Percentiles rank a stretch among this genome's conserved stretches.
Evolutionary conservation across 495 filamentous ascomycete genomes (phyloP).

Genomic region (Astrothelium subdiscretum): DNA sequence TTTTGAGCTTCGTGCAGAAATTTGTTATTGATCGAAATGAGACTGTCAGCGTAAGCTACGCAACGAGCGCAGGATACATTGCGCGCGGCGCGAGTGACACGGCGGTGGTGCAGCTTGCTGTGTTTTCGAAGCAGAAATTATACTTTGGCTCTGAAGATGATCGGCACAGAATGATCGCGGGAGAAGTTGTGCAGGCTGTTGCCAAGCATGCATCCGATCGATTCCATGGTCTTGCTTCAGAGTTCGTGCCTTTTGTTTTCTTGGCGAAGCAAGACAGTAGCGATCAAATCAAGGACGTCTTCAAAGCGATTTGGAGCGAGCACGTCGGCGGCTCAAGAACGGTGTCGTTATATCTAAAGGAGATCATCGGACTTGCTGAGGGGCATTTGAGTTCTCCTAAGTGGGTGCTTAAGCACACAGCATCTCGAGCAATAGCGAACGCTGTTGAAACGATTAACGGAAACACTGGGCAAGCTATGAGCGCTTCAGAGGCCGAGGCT

Average conservation of each 20-base stretch:
- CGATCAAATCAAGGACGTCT: slow-evolving; percentile 60
- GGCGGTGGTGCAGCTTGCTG: slow-evolving; percentile 52
- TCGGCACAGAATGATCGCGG: slow-evolving; percentile 56
- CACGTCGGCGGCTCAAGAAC: slow-evolving; percentile 76
- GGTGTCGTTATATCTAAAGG: slow-evolving; percentile 68
- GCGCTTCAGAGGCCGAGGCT: slow-evolving; percentile 26
- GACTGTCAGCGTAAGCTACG: slow-evolving; percentile 77
- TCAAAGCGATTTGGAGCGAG: slow-evolving; percentile 76
- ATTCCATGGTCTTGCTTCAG: slow-evolving; percentile 62
- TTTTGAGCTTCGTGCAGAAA: slow-evolving; percentile 66
- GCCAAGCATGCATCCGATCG: slow-evolving; percentile 79
- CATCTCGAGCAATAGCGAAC: slow-evolving; percentile 66
- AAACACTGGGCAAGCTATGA: slow-evolving; percentile 38
- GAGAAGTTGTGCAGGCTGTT: slow-evolving; percentile 64
- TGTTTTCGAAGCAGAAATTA: slow-evolving; percentile 48
- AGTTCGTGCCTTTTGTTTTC: slow-evolving; percentile 76
- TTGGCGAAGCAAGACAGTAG: slow-evolving; percentile 75
- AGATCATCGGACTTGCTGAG: slow-evolving; percentile 60
- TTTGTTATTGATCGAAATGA: slow-evolving; percentile 82
- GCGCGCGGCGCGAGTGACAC: slow-evolving; percentile 61
- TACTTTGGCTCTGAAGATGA: slow-evolving; percentile 77
- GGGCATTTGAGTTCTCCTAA: slow-evolving; percentile 60
- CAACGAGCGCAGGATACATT: slow-evolving; percentile 74
- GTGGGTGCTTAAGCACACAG: slow-evolving; percentile 84
- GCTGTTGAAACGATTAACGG: slow-evolving; percentile 34